A percentile compares a stretch with the other conserved stretches of the same genome.
phyloP scores from a whole-genome alignment of 108 stramenopile species.

The Parmales sp. region DNA sequence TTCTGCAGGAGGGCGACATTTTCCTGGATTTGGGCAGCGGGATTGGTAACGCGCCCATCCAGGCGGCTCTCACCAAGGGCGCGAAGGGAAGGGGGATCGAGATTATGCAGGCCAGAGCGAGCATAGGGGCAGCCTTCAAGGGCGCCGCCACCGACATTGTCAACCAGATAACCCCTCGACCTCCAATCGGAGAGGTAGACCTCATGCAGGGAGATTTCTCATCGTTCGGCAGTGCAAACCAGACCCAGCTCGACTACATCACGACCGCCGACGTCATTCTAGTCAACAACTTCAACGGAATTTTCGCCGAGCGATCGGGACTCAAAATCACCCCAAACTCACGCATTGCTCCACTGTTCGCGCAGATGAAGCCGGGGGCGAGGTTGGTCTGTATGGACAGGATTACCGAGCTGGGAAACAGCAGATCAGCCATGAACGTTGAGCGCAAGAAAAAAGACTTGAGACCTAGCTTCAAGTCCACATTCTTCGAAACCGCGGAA shows the following conservation, averaged over 20 bases:
- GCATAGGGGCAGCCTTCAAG: no score
- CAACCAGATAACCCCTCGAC: background rate
- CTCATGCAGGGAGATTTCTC: no score
- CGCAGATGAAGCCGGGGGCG: background rate
- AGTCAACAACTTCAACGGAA: background rate
- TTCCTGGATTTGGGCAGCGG: constrained; percentile 6
- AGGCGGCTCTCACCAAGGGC: constrained; percentile 4
- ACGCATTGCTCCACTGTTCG: background rate
- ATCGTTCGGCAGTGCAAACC: background rate
- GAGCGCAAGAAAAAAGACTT: no score
- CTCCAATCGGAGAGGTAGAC: background rate
- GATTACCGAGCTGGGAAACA: background rate
- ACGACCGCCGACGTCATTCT: background rate
- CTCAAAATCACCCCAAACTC: background rate
- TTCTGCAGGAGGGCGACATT: background rate
- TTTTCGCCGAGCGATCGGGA: background rate
- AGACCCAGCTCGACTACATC: background rate
- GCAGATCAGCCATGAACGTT: no score
- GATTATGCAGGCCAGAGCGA: background rate
- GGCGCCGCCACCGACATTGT: background rate
- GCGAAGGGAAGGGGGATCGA: constrained; percentile 6
- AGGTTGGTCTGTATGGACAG: background rate
- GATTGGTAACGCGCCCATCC: background rate
- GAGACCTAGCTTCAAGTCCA: no score
- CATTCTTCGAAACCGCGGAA: no score